Evolutionary conservation across 2,329 filamentous ascomycete species (phyloP).

Genomic region (Nannizzia gypsea): DNA sequence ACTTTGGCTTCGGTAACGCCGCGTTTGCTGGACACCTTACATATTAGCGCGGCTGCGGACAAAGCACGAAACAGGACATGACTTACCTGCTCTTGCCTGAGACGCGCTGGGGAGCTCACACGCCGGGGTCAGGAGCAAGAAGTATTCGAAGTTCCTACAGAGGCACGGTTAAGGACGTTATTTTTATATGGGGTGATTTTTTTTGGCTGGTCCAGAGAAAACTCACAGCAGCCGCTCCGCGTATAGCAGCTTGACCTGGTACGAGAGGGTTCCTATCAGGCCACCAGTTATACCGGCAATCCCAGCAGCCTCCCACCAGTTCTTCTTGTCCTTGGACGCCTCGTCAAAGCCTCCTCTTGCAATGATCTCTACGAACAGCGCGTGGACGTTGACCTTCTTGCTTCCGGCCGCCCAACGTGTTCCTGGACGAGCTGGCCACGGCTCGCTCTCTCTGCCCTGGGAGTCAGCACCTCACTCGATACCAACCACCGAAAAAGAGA

Average conservation of each 20-base stretch:
- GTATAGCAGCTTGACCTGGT: constrained; percentile 10
- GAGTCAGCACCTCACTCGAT: too few species aligned
- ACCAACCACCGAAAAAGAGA: too few species aligned
- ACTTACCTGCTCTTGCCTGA: not conserved
- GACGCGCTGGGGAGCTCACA: not conserved
- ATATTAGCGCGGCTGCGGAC: not conserved
- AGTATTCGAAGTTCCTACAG: not conserved
- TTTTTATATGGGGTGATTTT: too few species aligned
- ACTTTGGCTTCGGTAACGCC: not conserved
- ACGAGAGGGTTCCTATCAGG: constrained; percentile 10
- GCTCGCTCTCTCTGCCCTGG: not conserved
- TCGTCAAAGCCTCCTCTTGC: constrained; percentile 9
- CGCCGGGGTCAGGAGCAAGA: not conserved
- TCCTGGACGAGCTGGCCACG: not conserved
- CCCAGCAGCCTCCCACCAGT: constrained; percentile 9
- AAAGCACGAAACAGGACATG: not conserved
- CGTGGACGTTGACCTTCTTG: constrained; percentile 10
- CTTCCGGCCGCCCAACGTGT: constrained; percentile 2
- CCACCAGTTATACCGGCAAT: constrained; percentile 1
- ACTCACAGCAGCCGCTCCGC: constrained; percentile 13
- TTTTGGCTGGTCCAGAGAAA: too few species aligned
- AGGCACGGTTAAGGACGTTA: not conserved
- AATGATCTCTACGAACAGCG: constrained; percentile 8
- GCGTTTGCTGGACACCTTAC: not conserved
- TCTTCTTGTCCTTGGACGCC: constrained; percentile 10